These are phyloP conservation scores for Leavenworthia alabamica DNA, from an alignment of 345 rosid species.

Conservation along the genomic window DNA sequence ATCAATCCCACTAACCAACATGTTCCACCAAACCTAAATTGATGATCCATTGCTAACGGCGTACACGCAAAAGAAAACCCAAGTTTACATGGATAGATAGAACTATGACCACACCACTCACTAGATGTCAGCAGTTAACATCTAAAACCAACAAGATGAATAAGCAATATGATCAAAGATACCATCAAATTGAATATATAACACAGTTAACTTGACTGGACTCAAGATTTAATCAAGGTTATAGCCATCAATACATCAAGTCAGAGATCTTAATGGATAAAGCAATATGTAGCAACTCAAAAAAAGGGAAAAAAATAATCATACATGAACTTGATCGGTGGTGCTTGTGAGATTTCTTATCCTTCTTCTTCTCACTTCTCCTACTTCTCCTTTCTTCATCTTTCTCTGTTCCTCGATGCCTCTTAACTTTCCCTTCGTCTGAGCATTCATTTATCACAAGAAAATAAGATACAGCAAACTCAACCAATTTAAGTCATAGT, in stretches of 20 bases:
- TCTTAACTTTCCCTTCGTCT: conserved; percentile 58
- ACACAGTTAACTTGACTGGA: background rate
- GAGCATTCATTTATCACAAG: conserved; percentile 1
- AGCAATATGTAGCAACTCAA: background rate
- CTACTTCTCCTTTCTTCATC: conserved; percentile 41
- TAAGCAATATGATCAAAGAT: background rate
- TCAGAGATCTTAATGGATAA: background rate
- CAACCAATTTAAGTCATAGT: background rate
- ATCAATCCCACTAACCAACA: background rate
- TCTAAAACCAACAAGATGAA: conserved; percentile 8
- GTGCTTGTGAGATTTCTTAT: conserved; percentile 54
- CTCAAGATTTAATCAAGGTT: background rate
- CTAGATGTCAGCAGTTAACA: background rate
- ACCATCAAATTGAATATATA: background rate
- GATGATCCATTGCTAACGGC: background rate
- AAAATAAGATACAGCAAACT: background rate
- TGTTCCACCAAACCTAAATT: background rate
- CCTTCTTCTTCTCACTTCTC: conserved; percentile 42
- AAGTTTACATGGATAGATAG: background rate
- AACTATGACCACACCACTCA: background rate
- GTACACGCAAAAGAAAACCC: background rate
- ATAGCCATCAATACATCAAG: background rate
- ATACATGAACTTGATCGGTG: conserved; percentile 53
- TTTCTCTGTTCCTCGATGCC: conserved; percentile 43
- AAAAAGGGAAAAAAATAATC: background rate